phyloP scores from a whole-genome alignment of 345 rosid genomes.

The Citrus unshiu region DNA sequence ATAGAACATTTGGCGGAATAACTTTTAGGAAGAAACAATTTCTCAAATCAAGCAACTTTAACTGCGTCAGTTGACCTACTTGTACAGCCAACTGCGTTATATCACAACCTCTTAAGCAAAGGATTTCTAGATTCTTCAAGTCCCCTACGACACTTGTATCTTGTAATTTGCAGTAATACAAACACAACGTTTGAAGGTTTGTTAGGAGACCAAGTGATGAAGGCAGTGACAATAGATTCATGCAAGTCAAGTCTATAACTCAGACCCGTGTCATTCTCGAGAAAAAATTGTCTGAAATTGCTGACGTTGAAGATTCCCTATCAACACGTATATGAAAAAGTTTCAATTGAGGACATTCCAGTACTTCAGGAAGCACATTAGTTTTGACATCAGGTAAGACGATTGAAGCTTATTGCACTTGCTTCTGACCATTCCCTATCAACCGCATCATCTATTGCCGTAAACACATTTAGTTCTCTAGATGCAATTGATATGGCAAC shows the following conservation, averaged over 20 bases:
- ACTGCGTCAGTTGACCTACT: neutral
- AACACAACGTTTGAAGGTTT: no score
- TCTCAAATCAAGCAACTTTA: neutral
- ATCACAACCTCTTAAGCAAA: neutral
- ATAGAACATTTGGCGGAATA: neutral
- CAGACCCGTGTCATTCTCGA: neutral
- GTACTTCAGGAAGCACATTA: neutral
- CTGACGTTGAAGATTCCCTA: no score
- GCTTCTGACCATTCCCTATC: neutral
- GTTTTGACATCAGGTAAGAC: neutral
- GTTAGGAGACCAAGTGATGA: no score
- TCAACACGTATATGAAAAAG: neutral
- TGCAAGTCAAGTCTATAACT: neutral
- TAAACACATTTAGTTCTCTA: neutral
- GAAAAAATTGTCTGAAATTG: constrained; percentile 11
- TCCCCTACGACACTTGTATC: no score
- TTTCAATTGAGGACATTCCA: neutral
- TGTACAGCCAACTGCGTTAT: neutral
- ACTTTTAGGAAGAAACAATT: neutral
- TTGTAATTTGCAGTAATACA: no score
- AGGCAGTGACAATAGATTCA: no score
- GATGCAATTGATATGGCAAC: constrained; percentile 7
- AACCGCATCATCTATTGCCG: neutral
- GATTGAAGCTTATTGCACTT: neutral
- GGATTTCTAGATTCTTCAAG: no score